Conservation (phyloP, 2,329 filamentous ascomycete species). For the Chaetomium strumarium region DNA sequence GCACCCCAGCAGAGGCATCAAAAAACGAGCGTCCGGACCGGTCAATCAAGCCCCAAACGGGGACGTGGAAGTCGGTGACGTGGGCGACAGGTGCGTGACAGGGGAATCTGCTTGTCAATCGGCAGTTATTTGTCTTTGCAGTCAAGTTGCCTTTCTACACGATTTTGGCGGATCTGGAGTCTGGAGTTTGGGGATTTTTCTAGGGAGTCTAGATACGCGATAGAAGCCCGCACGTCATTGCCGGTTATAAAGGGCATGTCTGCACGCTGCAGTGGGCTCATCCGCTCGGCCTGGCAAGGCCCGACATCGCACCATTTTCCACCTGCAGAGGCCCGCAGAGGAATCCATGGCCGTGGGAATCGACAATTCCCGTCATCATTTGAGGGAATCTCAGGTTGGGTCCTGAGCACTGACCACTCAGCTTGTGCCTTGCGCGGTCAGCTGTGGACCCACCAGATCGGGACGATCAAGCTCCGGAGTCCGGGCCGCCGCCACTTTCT, state of each 20-base stretch:
- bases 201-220: neutral
- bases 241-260: neutral
- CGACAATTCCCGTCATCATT: neutral
- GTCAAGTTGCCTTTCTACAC: neutral
- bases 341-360: neutral
- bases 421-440: neutral
- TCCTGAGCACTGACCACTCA: neutral
- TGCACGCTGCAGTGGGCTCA: constrained; percentile 6
- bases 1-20: constrained; percentile 20
- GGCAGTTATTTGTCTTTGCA: neutral
- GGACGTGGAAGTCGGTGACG: neutral
- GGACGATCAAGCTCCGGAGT: neutral
- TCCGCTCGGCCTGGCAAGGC: neutral
- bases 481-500: neutral
- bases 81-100: neutral
- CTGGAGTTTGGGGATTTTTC: neutral
- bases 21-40: neutral
- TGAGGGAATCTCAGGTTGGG: neutral
- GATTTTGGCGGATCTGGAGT: neutral
- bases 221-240: neutral
- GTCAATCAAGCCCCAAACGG: neutral
- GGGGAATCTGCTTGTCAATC: neutral
- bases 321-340: neutral
- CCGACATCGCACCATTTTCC: constrained; percentile 11
- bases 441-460: too few relatives aligned